Conservation (phyloP, 2,329 filamentous ascomycete species). For the Trichoderma cornu-damae region DNA sequence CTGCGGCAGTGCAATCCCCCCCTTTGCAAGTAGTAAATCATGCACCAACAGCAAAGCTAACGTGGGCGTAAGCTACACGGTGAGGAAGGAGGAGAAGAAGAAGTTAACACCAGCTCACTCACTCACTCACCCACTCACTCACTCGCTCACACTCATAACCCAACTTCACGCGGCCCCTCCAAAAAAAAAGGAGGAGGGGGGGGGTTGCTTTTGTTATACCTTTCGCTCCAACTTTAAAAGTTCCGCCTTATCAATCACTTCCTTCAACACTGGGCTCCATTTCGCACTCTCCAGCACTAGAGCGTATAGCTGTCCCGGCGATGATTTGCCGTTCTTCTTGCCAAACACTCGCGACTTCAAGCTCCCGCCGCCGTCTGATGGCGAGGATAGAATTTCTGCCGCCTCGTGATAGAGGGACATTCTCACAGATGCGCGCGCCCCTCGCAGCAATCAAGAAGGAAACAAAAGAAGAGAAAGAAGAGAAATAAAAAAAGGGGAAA, state of each 20-base stretch:
- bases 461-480: neutral
- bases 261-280: slow-evolving; percentile 81
- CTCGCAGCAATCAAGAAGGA: neutral
- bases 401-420: slow-evolving; percentile 98
- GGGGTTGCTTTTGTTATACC: slow-evolving; percentile 50
- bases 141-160: too few relatives aligned
- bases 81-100: neutral
- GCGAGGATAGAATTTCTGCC: slow-evolving; percentile 64
- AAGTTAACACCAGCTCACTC: too few relatives aligned
- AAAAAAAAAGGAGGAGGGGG: too few relatives aligned
- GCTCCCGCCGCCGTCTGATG: slow-evolving; percentile 58
- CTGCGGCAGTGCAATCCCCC: slow-evolving; percentile 74
- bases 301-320: slow-evolving; percentile 78
- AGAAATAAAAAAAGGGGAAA: neutral
- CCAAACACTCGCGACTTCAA: slow-evolving; percentile 81
- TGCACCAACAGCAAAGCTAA: slow-evolving; percentile 79
- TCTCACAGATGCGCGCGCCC: neutral
- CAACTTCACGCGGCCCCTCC: too few relatives aligned
- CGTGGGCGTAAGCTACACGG: slow-evolving; percentile 68
- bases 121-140: too few relatives aligned
- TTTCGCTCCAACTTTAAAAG: slow-evolving; percentile 78
- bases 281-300: slow-evolving; percentile 81
- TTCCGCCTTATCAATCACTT: slow-evolving; percentile 78
- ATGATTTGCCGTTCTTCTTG: slow-evolving; percentile 68
- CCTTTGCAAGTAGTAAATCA: slow-evolving; percentile 76